Conservation (phyloP, 257 asterid species). For the Apocynum venetum region DNA sequence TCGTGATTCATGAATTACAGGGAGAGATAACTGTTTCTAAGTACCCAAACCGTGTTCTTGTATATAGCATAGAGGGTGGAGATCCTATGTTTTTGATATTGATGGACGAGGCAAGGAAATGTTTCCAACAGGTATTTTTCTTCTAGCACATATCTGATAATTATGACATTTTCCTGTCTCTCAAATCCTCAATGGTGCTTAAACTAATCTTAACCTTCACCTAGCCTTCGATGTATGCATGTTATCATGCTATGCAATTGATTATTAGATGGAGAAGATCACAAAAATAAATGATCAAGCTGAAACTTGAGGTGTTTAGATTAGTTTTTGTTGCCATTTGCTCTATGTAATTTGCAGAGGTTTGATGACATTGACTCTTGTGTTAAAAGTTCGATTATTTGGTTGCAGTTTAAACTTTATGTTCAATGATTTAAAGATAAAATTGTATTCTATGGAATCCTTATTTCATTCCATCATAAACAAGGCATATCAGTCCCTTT, state of each 20-base stretch:
- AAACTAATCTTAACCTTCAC: neutral
- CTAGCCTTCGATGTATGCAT: neutral
- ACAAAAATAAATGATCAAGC: too few species aligned
- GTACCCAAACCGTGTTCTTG: constrained; percentile 85
- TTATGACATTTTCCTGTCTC: constrained; percentile 6
- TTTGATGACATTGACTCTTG: neutral
- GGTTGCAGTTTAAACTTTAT: neutral
- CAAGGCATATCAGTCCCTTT: neutral
- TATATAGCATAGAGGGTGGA: constrained; percentile 81
- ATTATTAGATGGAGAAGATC: neutral
- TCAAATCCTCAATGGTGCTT: neutral
- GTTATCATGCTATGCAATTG: neutral
- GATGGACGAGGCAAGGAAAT: constrained; percentile 91
- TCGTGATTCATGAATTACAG: constrained; percentile 30
- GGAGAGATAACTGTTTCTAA: constrained; percentile 70
- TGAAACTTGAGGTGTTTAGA: too few species aligned
- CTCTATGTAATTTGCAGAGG: neutral
- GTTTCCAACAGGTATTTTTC: constrained; percentile 72
- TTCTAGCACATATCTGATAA: constrained; percentile 12
- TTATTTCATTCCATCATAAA: neutral
- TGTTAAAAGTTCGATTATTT: neutral
- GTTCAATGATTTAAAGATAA: neutral
- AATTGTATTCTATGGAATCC: neutral
- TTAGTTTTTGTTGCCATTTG: neutral
- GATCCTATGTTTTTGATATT: constrained; percentile 71